phyloP scores from a whole-genome alignment of 345 rosid species.

The Jatropha curcas region DNA sequence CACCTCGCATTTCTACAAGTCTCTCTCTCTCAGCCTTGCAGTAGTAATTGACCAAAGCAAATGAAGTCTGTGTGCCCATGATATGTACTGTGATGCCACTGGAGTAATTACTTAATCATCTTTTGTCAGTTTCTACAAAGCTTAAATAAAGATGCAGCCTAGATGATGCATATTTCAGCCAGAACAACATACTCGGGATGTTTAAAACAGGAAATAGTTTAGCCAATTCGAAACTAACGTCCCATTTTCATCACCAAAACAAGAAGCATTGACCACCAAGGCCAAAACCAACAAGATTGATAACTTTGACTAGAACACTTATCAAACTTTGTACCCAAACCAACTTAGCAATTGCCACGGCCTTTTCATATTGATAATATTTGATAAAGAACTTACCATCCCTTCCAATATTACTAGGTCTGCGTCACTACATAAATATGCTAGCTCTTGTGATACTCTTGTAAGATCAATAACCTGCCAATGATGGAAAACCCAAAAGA shows the following conservation, averaged over 20 bases:
- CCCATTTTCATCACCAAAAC: background rate
- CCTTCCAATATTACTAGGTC: slow-evolving; percentile 96
- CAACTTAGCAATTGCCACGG: background rate
- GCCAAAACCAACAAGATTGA: background rate
- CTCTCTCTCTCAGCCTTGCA: no score
- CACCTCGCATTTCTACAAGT: background rate
- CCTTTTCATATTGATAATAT: background rate
- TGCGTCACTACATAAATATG: slow-evolving; percentile 79
- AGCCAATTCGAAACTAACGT: background rate
- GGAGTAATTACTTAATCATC: no score
- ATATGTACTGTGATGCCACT: no score
- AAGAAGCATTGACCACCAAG: background rate
- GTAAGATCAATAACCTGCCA: slow-evolving; percentile 94
- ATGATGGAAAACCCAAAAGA: background rate
- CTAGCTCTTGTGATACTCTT: slow-evolving; percentile 83
- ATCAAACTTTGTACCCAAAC: background rate
- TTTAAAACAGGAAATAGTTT: background rate
- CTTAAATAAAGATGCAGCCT: background rate
- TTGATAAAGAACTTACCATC: slow-evolving; percentile 62
- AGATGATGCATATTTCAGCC: background rate
- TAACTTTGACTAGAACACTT: background rate
- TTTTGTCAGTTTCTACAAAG: background rate
- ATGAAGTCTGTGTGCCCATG: background rate
- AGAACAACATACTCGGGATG: background rate
- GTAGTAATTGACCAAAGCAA: no score